These are phyloP conservation scores for Leucoagaricus sp. DNA, from an alignment of 1,284 basidiomycete species.

Conservation along the genomic window DNA sequence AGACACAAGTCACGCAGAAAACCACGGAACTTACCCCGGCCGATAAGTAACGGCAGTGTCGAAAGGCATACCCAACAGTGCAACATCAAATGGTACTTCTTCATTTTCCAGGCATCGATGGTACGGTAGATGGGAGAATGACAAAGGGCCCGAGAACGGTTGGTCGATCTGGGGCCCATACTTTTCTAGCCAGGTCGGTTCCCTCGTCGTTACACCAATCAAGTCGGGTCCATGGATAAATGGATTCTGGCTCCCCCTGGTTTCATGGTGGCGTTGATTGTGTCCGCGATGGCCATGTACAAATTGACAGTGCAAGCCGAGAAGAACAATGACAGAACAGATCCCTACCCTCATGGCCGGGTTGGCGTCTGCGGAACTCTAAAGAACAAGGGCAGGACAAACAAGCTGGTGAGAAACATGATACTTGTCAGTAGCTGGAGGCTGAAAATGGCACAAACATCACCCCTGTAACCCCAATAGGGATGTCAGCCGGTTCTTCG, in stretches of 20 bases:
- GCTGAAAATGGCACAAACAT: no score
- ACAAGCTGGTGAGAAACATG: background rate
- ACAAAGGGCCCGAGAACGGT: constrained; percentile 68
- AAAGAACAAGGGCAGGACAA: no score
- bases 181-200: constrained; percentile 59
- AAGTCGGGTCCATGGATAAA: constrained; percentile 6
- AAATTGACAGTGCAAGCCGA: background rate
- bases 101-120: constrained; percentile 68
- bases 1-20: constrained; percentile 10
- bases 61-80: constrained; percentile 80
- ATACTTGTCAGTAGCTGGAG: no score
- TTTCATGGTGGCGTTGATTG: background rate
- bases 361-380: no score
- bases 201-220: background rate
- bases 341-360: background rate
- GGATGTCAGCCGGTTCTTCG: no score
- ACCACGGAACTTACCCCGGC: constrained; percentile 46
- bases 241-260: background rate
- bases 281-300: background rate
- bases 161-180: constrained; percentile 74
- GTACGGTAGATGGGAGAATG: constrained; percentile 75
- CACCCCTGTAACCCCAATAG: no score
- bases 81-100: constrained; percentile 62
- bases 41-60: constrained; percentile 75
- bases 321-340: background rate